Conservation (phyloP, 371 early-diverging fungal genomes). For the Dinochytrium kinnereticum region DNA sequence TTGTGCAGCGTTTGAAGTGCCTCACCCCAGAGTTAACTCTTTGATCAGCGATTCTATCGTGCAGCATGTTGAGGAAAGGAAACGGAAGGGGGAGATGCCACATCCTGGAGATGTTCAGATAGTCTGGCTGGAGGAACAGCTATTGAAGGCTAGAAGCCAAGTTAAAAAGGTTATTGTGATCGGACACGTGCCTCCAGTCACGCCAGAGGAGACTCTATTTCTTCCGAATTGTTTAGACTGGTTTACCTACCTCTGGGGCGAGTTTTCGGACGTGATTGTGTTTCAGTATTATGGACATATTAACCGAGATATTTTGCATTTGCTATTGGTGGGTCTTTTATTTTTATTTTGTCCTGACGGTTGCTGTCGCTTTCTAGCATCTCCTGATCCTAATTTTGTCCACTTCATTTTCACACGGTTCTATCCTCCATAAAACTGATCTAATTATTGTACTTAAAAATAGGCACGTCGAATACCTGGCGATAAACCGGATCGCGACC, state of each 20-base stretch:
- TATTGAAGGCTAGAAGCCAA: slow-evolving; percentile 21
- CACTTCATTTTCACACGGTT: too few relatives aligned
- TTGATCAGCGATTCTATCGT: neutral
- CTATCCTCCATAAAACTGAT: too few relatives aligned
- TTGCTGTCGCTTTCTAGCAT: too few relatives aligned
- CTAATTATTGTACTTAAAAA: too few relatives aligned
- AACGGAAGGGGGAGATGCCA: neutral
- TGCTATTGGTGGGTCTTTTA: slow-evolving; percentile 19
- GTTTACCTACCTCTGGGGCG: slow-evolving; percentile 41
- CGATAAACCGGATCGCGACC: slow-evolving; percentile 12
- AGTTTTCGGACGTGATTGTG: slow-evolving; percentile 48
- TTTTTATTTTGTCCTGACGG: too few relatives aligned
- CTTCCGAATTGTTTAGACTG: slow-evolving; percentile 34
- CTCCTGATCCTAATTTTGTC: too few relatives aligned
- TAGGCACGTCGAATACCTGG: neutral
- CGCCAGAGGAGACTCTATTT: slow-evolving; percentile 29
- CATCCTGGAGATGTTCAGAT: slow-evolving; percentile 41
- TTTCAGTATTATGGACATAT: slow-evolving; percentile 49
- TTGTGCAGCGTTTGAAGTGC: slow-evolving; percentile 23
- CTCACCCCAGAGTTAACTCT: neutral
- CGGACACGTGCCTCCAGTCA: slow-evolving; percentile 50
- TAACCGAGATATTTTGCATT: slow-evolving; percentile 42
- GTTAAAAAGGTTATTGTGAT: slow-evolving; percentile 35
- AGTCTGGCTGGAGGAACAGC: slow-evolving; percentile 35
- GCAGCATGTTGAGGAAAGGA: neutral